Conservation (phyloP, 192 early-diverging fungal genomes). For the Coemansia erecta region DNA sequence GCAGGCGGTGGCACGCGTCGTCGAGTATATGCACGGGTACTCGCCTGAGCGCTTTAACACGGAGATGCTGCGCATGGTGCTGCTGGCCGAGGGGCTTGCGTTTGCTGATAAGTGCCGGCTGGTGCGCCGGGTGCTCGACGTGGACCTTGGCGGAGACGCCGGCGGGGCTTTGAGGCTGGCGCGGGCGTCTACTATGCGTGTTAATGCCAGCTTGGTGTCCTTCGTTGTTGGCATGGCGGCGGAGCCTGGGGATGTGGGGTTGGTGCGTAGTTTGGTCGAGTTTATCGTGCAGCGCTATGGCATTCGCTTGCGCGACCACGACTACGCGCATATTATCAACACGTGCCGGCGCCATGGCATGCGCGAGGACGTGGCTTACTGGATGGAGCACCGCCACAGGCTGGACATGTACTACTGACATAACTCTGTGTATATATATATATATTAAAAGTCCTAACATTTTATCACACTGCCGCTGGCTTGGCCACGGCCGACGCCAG, state of each 20-base stretch:
- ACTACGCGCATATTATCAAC: neutral
- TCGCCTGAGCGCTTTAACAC: slow-evolving; percentile 13
- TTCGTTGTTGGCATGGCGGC: neutral
- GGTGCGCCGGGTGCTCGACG: neutral
- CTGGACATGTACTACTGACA: neutral
- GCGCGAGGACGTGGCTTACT: neutral
- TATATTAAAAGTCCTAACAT: neutral
- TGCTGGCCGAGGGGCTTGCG: neutral
- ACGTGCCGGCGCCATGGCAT: neutral
- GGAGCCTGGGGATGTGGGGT: neutral
- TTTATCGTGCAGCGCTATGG: slow-evolving; percentile 3
- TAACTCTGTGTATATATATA: slow-evolving; percentile 1
- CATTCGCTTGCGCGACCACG: neutral
- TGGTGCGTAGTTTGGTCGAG: neutral
- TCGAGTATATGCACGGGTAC: slow-evolving; percentile 10
- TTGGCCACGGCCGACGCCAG: neutral
- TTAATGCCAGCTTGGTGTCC: slow-evolving; percentile 7
- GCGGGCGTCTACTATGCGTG: slow-evolving; percentile 2
- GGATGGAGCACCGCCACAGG: neutral
- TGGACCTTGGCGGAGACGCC: too few relatives aligned
- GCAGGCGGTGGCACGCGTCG: neutral
- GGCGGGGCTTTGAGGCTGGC: neutral
- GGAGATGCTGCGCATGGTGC: slow-evolving; percentile 24
- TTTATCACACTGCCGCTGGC: neutral
- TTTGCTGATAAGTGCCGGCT: slow-evolving; percentile 7